Percentiles rank a stretch among this genome's conserved stretches.
These are phyloP conservation scores for Cryphonectria carpinicola DNA, from an alignment of 2,329 filamentous ascomycete genomes.

Conservation along the genomic window DNA sequence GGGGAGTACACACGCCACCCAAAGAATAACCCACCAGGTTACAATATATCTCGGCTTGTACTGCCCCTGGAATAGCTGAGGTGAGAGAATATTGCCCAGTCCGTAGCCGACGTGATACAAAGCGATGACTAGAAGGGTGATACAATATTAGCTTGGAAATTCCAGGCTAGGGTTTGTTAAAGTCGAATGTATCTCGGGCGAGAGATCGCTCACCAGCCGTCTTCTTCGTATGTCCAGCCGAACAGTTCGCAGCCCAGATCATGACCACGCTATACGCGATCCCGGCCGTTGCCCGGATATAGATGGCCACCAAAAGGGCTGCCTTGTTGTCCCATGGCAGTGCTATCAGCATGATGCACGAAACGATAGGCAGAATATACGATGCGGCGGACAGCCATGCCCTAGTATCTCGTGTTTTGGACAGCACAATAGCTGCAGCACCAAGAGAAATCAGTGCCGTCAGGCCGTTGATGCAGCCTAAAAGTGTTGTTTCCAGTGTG, in stretches of 20 bases:
- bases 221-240: slow-evolving; percentile 45
- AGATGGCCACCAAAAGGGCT: slow-evolving; percentile 43
- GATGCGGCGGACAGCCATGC: slow-evolving; percentile 31
- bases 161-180: not conserved
- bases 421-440: slow-evolving; percentile 21
- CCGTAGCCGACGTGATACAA: slow-evolving; percentile 40
- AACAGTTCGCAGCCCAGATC: slow-evolving; percentile 44
- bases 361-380: slow-evolving; percentile 40
- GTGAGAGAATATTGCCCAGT: slow-evolving; percentile 37
- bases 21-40: slow-evolving; percentile 38
- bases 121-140: slow-evolving; percentile 34
- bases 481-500: slow-evolving; percentile 40
- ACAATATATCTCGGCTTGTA: slow-evolving; percentile 37
- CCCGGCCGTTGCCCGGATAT: slow-evolving; percentile 42
- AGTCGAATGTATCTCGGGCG: not conserved
- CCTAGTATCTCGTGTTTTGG: slow-evolving; percentile 23
- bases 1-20: slow-evolving; percentile 44
- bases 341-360: slow-evolving; percentile 41
- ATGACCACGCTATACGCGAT: slow-evolving; percentile 45
- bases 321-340: slow-evolving; percentile 44
- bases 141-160: not conserved
- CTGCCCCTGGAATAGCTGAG: slow-evolving; percentile 36
- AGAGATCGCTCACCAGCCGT: slow-evolving; percentile 34
- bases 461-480: slow-evolving; percentile 29
- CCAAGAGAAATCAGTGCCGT: slow-evolving; percentile 23